Evolutionary conservation across 2,329 filamentous ascomycete species (phyloP).

Genomic region (Paecilomyces niveus): DNA sequence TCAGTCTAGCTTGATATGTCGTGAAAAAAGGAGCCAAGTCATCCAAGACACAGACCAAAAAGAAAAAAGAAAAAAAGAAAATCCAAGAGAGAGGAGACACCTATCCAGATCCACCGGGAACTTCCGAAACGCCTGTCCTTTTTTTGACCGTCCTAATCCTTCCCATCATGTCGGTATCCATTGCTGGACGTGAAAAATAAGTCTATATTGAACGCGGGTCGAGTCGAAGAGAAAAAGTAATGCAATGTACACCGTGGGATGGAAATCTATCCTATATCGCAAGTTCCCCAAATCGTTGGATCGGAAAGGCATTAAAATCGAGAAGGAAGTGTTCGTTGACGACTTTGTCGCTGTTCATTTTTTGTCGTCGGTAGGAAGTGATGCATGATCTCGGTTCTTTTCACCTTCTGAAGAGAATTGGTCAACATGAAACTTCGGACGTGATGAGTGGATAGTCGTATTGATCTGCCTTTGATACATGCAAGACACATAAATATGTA

Average conservation of each 20-base stretch:
- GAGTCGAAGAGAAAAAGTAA: not conserved
- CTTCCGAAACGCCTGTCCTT: not conserved
- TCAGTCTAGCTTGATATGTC: not conserved
- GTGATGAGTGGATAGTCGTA: too few relatives aligned
- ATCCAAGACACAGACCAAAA: not conserved
- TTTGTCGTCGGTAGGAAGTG: not conserved
- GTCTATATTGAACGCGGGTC: not conserved
- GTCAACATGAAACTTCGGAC: not conserved
- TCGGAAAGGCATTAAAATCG: not conserved
- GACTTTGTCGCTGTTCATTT: not conserved
- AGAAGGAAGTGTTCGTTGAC: not conserved
- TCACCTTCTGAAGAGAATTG: not conserved
- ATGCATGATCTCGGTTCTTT: not conserved
- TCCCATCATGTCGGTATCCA: not conserved
- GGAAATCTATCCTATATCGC: not conserved
- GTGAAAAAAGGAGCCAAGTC: not conserved
- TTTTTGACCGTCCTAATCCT: not conserved
- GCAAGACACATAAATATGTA: too few relatives aligned
- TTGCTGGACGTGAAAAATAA: not conserved
- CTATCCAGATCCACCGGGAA: not conserved
- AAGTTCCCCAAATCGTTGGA: not conserved
- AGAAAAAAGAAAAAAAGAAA: not conserved
- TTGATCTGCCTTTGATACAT: too few relatives aligned
- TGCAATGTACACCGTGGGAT: not conserved
- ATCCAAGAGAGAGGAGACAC: not conserved